Base-by-base conservation (phyloP, 1,139 yeast species). In the Candida freyschussii region DNA sequence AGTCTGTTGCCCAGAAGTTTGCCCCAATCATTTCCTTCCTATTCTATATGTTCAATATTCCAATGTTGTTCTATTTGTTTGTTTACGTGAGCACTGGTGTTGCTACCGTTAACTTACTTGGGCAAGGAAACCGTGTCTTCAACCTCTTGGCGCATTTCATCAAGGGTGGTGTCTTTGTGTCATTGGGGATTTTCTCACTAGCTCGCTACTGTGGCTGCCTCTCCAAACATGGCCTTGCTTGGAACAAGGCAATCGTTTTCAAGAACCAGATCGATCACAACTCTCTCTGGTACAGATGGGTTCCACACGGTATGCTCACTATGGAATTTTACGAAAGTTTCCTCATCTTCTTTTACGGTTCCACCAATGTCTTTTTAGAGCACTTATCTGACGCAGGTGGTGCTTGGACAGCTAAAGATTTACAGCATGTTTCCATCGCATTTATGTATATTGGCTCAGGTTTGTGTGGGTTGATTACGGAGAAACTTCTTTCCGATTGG, bases 381-480 rank as follows among this genome's bases (percentile, higher is more conserved):
- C 96, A 86, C 56, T 69, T 91, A 46, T 81, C 95, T 6, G 67
- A 73, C 36, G 55, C 64, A 13, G 89, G 81, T 33, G 93, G 91
- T 22, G 75, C 60, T 31, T 91, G 96, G 96, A 67, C 84, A 9
- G 83, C 95, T 25, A 89, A 89, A 59, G 98, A 91, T 56, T 71
- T 91, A 44, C 97, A 91, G 60, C 98, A 91, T 57, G 95, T 69
- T 9, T 85, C 96, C 12, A 89, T 91, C 58, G 98, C 98, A 2
- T 91, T 91, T 56, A 82, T 91, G 75, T 91, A 70, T 56, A 69
- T 91, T 50, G 97, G 98, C 9, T 78, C 91, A 34, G 98, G 98
- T 6, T 63, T 87, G 26, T 83, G 96, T 61, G 98, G 98, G 4
- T 70, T 91, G 18, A 63, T 89, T 26, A 67, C 86, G 8, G 98